These are phyloP conservation scores for Mycosarcoma mackinlayi DNA, from an alignment of 1,284 basidiomycete genomes.

Conservation along the genomic window DNA sequence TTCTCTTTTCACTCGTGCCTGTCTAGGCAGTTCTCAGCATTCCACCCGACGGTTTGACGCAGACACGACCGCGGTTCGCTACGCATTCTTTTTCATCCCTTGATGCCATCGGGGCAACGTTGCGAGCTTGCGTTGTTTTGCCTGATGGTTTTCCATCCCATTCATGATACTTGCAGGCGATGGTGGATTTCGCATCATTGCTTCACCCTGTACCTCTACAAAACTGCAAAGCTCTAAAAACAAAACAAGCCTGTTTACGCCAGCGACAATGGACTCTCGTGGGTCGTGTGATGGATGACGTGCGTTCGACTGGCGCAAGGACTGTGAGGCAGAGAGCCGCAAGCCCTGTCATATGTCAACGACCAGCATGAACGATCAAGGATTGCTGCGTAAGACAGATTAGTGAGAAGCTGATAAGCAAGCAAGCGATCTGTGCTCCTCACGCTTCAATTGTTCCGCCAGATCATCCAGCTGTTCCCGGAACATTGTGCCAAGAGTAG, in stretches of 20 bases:
- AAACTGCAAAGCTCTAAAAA: conserved; percentile 43
- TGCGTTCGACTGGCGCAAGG: neutral
- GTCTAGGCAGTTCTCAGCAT: conserved; percentile 24
- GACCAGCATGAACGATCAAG: no score
- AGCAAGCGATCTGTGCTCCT: no score
- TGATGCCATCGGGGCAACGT: conserved; percentile 26
- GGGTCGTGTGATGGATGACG: neutral
- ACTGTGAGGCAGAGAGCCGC: neutral
- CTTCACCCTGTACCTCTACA: conserved; percentile 45
- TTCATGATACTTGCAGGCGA: conserved; percentile 30
- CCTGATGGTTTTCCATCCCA: conserved; percentile 18
- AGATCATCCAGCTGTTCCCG: no score
- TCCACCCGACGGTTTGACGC: conserved; percentile 24
- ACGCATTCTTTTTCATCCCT: conserved; percentile 26
- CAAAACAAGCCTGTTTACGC: conserved; percentile 50
- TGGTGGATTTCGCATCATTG: conserved; percentile 2
- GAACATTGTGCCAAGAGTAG: no score
- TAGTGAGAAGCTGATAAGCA: no score
- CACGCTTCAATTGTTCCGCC: no score
- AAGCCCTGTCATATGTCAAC: no score
- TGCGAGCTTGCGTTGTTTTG: conserved; percentile 43
- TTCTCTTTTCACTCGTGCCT: conserved; percentile 15
- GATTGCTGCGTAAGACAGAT: no score
- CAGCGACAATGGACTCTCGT: conserved; percentile 6
- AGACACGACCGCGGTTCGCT: conserved; percentile 30